These are phyloP conservation scores for Metschnikowia baotianmanensis DNA, from an alignment of 805 yeast species.

Conservation along the genomic window DNA sequence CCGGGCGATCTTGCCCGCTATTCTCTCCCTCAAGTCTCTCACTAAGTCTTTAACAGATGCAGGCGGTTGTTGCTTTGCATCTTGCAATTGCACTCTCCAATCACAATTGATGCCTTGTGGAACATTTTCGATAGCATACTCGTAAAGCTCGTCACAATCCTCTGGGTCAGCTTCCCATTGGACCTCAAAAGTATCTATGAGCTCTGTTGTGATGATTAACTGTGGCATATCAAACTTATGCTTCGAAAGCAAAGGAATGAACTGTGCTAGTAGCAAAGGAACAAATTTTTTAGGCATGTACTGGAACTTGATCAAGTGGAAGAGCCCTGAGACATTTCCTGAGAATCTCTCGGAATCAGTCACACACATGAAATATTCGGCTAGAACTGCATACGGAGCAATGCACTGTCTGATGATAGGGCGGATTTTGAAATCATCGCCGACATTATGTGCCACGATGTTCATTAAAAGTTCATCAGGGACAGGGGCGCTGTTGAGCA, in stretches of 20 bases:
- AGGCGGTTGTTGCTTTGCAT: constrained; percentile 23
- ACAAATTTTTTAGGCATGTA: constrained; percentile 47
- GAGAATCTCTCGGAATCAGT: constrained; percentile 7
- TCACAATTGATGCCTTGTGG: constrained; percentile 27
- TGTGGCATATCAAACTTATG: constrained; percentile 22
- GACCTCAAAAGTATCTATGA: constrained; percentile 36
- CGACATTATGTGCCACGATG: constrained; percentile 39
- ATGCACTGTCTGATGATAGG: constrained; percentile 65
- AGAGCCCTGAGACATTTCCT: constrained; percentile 43
- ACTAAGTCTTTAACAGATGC: constrained; percentile 24
- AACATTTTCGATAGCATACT: constrained; percentile 25
- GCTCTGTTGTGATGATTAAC: constrained; percentile 28
- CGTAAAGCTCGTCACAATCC: constrained; percentile 33
- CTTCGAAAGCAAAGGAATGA: constrained; percentile 39
- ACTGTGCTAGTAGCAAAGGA: constrained; percentile 49
- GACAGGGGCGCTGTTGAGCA: constrained; percentile 50
- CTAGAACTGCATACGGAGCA: constrained; percentile 67
- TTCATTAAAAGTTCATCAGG: constrained; percentile 57
- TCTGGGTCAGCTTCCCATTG: constrained; percentile 24
- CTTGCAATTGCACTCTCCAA: constrained; percentile 33
- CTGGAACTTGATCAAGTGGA: constrained; percentile 44
- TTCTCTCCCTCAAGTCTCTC: constrained; percentile 29
- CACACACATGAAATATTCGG: constrained; percentile 43
- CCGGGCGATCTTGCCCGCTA: constrained; percentile 33
- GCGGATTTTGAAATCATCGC: constrained; percentile 37